Conservation (phyloP, 441 rosid species). For the Populus hybrid region DNA sequence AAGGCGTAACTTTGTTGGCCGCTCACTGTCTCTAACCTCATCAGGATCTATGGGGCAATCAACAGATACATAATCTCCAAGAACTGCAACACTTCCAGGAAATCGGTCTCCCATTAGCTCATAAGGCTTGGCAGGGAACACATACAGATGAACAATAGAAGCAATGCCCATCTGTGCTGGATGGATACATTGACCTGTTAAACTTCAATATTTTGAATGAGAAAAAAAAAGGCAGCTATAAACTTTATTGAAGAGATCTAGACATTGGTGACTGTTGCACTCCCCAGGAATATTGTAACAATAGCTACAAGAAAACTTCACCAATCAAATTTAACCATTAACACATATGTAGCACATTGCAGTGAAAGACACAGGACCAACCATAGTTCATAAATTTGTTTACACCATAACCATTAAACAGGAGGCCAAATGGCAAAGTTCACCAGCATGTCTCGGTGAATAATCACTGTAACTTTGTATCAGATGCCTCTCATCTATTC, state of each 20-base stretch:
- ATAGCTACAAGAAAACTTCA: background rate
- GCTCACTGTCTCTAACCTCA: conserved; percentile 96
- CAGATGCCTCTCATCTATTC: no score
- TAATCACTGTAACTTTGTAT: no score
- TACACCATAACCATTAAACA: no score
- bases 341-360: background rate
- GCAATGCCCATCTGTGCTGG: conserved; percentile 99
- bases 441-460: background rate
- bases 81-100: conserved; percentile 79
- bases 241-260: conserved; percentile 8
- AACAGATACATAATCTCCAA: conserved; percentile 94
- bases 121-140: conserved; percentile 93
- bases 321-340: background rate
- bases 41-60: conserved; percentile 97
- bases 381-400: background rate
- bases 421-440: background rate
- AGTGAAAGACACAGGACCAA: background rate
- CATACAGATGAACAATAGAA: conserved; percentile 91
- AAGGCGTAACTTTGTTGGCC: conserved; percentile 92
- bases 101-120: conserved; percentile 86
- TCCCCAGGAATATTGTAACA: background rate
- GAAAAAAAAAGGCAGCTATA: background rate
- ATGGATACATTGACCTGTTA: conserved; percentile 46
- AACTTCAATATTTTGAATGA: conserved; percentile 27
- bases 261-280: background rate